These are phyloP conservation scores for Senecio squalidus DNA, from an alignment of 140 eudicot genomes.

Conservation along the genomic window DNA sequence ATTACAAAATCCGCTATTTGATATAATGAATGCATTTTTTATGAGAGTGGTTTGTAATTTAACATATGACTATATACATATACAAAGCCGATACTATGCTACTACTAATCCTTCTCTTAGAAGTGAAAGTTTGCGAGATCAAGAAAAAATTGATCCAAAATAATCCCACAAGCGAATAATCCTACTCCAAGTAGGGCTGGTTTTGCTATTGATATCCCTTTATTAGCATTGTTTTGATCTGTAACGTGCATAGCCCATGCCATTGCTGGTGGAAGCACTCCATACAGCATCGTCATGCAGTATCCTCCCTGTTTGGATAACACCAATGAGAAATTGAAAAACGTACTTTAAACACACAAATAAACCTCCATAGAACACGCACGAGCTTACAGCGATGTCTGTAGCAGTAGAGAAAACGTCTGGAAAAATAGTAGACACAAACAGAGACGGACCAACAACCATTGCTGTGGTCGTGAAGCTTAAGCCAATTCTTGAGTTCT, in stretches of 20 bases:
- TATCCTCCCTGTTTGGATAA: constrained; percentile 68
- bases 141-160: constrained; percentile 57
- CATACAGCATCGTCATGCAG: constrained; percentile 86
- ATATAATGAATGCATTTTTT: background rate
- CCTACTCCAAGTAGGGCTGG: constrained; percentile 61
- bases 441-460: constrained; percentile 66
- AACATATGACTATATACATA: constrained; percentile 8
- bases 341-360: background rate
- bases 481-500: constrained; percentile 37
- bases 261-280: constrained; percentile 91
- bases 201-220: constrained; percentile 31
- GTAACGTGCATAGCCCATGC: constrained; percentile 58
- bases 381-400: constrained; percentile 72
- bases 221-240: constrained; percentile 18
- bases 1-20: background rate
- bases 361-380: background rate
- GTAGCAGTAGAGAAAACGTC: constrained; percentile 81
- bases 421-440: constrained; percentile 61
- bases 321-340: constrained; percentile 5
- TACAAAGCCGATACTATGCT: constrained; percentile 3
- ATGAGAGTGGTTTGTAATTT: no score
- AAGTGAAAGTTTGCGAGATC: constrained; percentile 48
- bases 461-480: constrained; percentile 55
- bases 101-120: constrained; percentile 12
- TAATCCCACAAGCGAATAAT: constrained; percentile 54